phyloP scores from a whole-genome alignment of 192 early-diverging fungal genomes.

The Phycomyces blakesleeanus region DNA sequence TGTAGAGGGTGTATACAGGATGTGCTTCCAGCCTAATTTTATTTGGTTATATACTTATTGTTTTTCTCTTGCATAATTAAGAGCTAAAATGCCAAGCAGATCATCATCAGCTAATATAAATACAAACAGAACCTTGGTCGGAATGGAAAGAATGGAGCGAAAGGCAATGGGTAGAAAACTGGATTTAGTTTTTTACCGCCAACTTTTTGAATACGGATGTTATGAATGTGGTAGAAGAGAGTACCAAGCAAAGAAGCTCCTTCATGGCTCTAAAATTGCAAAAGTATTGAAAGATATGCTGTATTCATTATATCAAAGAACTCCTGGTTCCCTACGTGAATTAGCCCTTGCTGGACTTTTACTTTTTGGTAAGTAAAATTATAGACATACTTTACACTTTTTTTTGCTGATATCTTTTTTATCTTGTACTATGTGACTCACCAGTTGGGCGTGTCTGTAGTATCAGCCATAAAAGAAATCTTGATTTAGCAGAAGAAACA shows the following conservation, averaged over 20 bases:
- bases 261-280: conserved; percentile 12
- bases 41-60: conserved; percentile 8
- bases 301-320: conserved; percentile 9
- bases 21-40: not conserved
- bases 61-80: conserved; percentile 8
- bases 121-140: conserved; percentile 6
- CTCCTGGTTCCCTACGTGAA: conserved; percentile 1
- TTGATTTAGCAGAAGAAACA: conserved; percentile 3
- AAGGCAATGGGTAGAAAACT: conserved; percentile 10
- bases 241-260: conserved; percentile 8
- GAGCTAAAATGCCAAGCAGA: conserved; percentile 11
- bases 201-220: conserved; percentile 13
- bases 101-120: conserved; percentile 10
- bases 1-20: conserved; percentile 9
- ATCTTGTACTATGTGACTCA: not conserved
- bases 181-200: conserved; percentile 6
- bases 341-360: conserved; percentile 8
- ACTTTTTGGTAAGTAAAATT: conserved; percentile 12
- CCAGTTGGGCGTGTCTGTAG: conserved; percentile 5
- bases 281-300: conserved; percentile 15
- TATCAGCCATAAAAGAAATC: conserved; percentile 4
- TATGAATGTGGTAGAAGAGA: conserved; percentile 16
- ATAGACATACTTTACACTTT: conserved; percentile 10
- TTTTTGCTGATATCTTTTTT: conserved; percentile 11
- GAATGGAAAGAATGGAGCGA: conserved; percentile 7